phyloP scores from a whole-genome alignment of 352 stramenopile species.

The Pythium chondricola region DNA sequence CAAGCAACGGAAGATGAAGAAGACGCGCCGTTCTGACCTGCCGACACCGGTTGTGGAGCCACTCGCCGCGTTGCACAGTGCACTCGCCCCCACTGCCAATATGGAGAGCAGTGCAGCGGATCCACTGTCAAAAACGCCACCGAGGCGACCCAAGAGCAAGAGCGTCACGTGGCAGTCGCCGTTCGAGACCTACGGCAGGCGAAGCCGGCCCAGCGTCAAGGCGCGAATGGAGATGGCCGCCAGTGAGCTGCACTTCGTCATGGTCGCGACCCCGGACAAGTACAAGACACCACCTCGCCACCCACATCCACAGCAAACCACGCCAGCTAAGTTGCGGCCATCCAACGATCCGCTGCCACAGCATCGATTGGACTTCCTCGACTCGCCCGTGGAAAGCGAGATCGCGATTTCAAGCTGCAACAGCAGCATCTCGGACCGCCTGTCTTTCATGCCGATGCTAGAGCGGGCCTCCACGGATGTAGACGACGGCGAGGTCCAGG shows the following conservation, averaged over 20 bases:
- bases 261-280: constrained; percentile 14
- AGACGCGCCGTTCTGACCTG: not conserved
- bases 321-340: not conserved
- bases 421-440: not conserved
- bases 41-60: not conserved
- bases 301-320: not conserved
- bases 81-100: not conserved
- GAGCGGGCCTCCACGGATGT: no score
- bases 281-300: not conserved
- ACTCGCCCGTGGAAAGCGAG: constrained; percentile 8
- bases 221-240: not conserved
- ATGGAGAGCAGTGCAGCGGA: not conserved
- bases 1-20: not conserved
- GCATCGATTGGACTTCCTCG: constrained; percentile 8
- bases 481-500: constrained; percentile 6
- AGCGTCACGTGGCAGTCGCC: constrained; percentile 19
- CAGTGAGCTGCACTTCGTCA: constrained; percentile 13
- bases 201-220: not conserved
- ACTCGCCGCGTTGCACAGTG: no score
- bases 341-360: constrained; percentile 4
- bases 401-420: not conserved
- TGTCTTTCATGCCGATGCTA: constrained; percentile 6
- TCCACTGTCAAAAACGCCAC: no score
- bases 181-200: constrained; percentile 12
- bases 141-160: constrained; percentile 13